These are phyloP conservation scores for Talaromyces liani DNA, from an alignment of 495 filamentous ascomycete genomes.

Conservation along the genomic window DNA sequence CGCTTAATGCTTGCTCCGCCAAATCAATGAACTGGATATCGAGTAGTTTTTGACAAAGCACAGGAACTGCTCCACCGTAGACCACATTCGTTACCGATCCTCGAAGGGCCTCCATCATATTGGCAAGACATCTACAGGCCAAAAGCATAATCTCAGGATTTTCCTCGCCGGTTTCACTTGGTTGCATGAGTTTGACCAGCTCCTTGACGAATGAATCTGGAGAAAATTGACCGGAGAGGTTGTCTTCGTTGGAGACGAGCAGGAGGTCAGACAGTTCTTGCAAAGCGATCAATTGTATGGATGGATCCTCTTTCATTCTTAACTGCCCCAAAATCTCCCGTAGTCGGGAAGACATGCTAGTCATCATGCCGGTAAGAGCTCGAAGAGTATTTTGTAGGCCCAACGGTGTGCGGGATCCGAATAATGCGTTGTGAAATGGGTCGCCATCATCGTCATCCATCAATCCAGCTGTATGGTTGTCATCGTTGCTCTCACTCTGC, in stretches of 20 bases:
- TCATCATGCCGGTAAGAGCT: constrained; percentile 84
- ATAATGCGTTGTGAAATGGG: constrained; percentile 65
- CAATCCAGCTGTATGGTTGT: constrained; percentile 38
- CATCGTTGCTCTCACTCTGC: constrained; percentile 57
- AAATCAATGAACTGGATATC: constrained; percentile 96
- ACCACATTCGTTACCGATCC: constrained; percentile 91
- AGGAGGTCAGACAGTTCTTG: constrained; percentile 91
- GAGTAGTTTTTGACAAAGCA: constrained; percentile 86
- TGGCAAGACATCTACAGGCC: constrained; percentile 92
- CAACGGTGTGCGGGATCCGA: constrained; percentile 58
- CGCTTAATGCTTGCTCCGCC: constrained; percentile 91
- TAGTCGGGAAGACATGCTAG: constrained; percentile 69
- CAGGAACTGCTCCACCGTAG: constrained; percentile 89
- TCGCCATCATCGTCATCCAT: constrained; percentile 70
- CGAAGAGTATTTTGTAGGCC: constrained; percentile 77
- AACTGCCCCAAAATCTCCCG: constrained; percentile 80
- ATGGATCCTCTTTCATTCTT: constrained; percentile 78
- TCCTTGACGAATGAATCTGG: constrained; percentile 95
- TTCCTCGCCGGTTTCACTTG: constrained; percentile 76
- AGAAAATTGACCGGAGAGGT: constrained; percentile 89
- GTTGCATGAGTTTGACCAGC: constrained; percentile 85
- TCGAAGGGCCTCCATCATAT: constrained; percentile 95
- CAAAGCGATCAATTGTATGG: constrained; percentile 83
- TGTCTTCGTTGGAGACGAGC: constrained; percentile 92
- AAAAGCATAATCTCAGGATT: constrained; percentile 97